Conservation (phyloP, 129 eudicot species). For the Ambrosia artemisiifolia region DNA sequence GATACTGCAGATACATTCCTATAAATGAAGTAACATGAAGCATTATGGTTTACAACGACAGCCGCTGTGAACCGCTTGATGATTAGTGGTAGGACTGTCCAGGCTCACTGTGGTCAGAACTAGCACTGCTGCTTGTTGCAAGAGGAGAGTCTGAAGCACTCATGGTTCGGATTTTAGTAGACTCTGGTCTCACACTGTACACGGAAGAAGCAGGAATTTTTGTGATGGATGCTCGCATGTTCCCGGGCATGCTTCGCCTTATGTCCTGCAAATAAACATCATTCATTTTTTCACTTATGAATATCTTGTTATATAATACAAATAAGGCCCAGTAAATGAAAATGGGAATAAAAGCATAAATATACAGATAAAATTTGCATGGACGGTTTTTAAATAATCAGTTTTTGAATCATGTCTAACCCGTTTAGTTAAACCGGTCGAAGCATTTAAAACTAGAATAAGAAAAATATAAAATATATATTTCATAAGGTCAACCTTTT, state of each 20-base stretch:
- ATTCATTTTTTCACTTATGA: background rate
- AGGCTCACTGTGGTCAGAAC: constrained; percentile 16
- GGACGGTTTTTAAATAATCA: too few species aligned
- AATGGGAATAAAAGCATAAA: too few species aligned
- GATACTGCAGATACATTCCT: background rate
- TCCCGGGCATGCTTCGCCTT: constrained; percentile 65
- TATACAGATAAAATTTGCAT: too few species aligned
- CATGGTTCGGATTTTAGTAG: constrained; percentile 39
- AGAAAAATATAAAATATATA: too few species aligned
- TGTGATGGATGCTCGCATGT: constrained; percentile 54
- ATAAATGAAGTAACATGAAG: background rate
- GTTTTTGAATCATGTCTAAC: too few species aligned
- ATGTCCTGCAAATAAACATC: constrained; percentile 54
- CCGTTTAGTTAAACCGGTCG: too few species aligned
- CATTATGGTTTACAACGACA: background rate
- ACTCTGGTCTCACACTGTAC: constrained; percentile 52
- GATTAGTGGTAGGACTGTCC: background rate
- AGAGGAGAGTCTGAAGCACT: constrained; percentile 60
- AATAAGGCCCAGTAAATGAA: background rate
- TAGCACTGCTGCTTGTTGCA: constrained; percentile 57
- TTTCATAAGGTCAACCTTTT: too few species aligned
- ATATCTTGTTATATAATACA: background rate
- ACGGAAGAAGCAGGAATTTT: constrained; percentile 57
- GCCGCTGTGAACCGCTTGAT: background rate
- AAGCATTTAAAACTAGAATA: too few species aligned